Percentiles rank a stretch among this genome's conserved stretches.
phyloP scores from a whole-genome alignment of 2,329 filamentous ascomycete species.

The Aspergillus glaucus region DNA sequence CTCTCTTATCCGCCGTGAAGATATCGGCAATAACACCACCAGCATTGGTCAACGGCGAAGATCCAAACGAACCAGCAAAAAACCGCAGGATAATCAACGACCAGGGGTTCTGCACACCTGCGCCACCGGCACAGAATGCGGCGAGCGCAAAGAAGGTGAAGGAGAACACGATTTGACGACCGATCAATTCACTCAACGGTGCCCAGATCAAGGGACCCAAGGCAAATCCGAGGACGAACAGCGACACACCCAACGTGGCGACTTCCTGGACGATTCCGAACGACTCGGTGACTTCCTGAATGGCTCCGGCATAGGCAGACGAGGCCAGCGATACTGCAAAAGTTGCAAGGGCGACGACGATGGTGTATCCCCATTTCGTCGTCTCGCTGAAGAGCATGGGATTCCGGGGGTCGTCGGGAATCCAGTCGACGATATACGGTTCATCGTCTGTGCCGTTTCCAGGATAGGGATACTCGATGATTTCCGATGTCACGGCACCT shows the following conservation, averaged over 20 bases:
- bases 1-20: conserved; percentile 36
- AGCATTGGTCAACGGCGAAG: conserved; percentile 39
- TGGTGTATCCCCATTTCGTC: conserved; percentile 29
- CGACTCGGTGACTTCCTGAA: conserved; percentile 16
- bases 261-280: conserved; percentile 25
- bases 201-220: conserved; percentile 35
- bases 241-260: conserved; percentile 29
- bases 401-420: conserved; percentile 30
- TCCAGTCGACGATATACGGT: conserved; percentile 32
- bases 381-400: conserved; percentile 23
- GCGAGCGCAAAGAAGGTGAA: conserved; percentile 51
- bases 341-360: conserved; percentile 24
- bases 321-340: conserved; percentile 30
- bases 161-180: conserved; percentile 51
- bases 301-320: conserved; percentile 26
- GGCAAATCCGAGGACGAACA: conserved; percentile 36
- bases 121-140: conserved; percentile 53
- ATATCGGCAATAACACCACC: conserved; percentile 45
- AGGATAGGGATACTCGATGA: conserved; percentile 15
- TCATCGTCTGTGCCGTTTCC: conserved; percentile 29
- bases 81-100: conserved; percentile 58
- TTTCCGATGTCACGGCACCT: conserved; percentile 15
- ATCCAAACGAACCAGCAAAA: conserved; percentile 41
- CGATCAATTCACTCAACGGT: conserved; percentile 18
- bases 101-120: conserved; percentile 50